These are phyloP conservation scores for Rhododendron henanense DNA, from an alignment of 148 eudicot species.

Conservation along the genomic window DNA sequence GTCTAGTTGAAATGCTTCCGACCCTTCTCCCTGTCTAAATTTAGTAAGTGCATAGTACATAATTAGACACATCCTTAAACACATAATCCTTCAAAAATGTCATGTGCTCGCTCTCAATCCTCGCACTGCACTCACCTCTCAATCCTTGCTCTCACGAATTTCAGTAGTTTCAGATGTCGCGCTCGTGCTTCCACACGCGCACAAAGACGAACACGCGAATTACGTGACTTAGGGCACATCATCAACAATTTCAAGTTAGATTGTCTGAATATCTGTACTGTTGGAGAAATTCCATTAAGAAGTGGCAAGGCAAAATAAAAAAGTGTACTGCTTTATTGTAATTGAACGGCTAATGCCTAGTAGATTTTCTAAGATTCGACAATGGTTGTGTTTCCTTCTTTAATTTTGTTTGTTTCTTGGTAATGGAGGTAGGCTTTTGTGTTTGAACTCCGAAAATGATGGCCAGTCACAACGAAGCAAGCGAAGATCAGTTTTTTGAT, in stretches of 20 bases:
- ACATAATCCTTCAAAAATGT: not conserved
- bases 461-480: slow-evolving; percentile 24
- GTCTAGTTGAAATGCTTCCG: not conserved
- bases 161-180: not conserved
- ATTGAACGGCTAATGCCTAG: not conserved
- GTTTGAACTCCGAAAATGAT: slow-evolving; percentile 22
- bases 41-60: not conserved
- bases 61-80: not conserved
- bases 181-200: fast-evolving
- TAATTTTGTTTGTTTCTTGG: not conserved
- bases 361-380: not conserved
- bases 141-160: not conserved
- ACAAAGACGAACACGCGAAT: too few relatives aligned
- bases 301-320: not conserved
- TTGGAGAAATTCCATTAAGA: not conserved
- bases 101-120: not conserved
- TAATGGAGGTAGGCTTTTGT: slow-evolving; percentile 16
- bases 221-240: not conserved
- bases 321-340: not conserved
- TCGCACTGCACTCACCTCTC: not conserved
- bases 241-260: not conserved
- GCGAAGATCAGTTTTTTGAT: slow-evolving; percentile 64
- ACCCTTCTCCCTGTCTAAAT: not conserved
- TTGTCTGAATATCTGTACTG: not conserved
- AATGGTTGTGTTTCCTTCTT: not conserved